A percentile compares a stretch with the other conserved stretches of the same genome.
Conservation (phyloP, 371 early-diverging fungal species). For the Parasitella parasitica region DNA sequence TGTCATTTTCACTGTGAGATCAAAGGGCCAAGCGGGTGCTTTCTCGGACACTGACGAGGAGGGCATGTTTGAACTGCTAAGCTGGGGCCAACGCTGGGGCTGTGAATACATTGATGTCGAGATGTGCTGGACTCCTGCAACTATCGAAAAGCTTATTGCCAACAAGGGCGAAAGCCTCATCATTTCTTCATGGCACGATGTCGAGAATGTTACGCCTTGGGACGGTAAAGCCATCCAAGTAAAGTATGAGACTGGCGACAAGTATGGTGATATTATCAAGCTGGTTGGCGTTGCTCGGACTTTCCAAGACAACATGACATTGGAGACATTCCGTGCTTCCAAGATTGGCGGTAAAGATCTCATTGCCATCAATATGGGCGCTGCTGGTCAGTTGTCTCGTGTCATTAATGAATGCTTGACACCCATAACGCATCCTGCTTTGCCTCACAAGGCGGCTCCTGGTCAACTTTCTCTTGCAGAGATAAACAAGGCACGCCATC, state of each 20-base stretch:
- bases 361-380: conserved; percentile 95
- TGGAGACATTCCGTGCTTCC: conserved; percentile 62
- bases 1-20: conserved; percentile 92
- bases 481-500: conserved; percentile 71
- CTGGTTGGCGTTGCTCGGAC: conserved; percentile 79
- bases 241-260: conserved; percentile 52
- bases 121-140: conserved; percentile 47
- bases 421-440: conserved; percentile 87
- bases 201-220: conserved; percentile 66
- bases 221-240: conserved; percentile 55
- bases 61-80: conserved; percentile 67
- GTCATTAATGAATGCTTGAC: conserved; percentile 84
- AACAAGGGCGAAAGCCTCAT: conserved; percentile 65
- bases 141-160: conserved; percentile 50
- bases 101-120: conserved; percentile 96
- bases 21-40: conserved; percentile 83
- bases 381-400: conserved; percentile 84
- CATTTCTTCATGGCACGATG: conserved; percentile 92
- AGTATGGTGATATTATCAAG: conserved; percentile 87
- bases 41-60: conserved; percentile 71
- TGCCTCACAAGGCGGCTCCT: conserved; percentile 87
- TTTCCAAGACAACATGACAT: conserved; percentile 78
- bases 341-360: conserved; percentile 57
- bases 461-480: conserved; percentile 90
- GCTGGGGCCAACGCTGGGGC: conserved; percentile 79